Evolutionary conservation across 176 grass and related monocot species (phyloP), one percentile per base, ranked within the genome.

Genomic region (Paspalum vaginatum): DNA sequence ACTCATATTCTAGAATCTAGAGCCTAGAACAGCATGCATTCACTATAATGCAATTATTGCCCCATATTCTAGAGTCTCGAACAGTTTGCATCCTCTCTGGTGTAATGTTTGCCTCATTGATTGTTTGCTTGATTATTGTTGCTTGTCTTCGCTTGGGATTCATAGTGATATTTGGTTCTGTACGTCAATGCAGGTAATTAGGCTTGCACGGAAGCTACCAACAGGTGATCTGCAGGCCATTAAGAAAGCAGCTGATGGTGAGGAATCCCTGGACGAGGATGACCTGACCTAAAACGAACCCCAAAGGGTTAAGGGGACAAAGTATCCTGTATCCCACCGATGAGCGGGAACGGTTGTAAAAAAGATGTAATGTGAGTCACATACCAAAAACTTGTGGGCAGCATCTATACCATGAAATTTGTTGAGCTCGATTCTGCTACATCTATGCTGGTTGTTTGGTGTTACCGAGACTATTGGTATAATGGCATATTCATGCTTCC

Each of bases 141-240:
- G 40, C 57, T 25, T 63, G 9, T 45, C n/a, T 54, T 21, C 4
- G n/a, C 11, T 45, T 7, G 21, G 7, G 6, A 74, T 37, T 73
- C 42, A 9, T 78, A 42, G 32, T 76, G 5, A 72, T 38, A 46
- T 40, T 71, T 22, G 51, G 20, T 43, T 43, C 22, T 48, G 44
- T 53, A 17, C 16, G 50, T 89, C 24, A 13, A 42, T 92, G 86
- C 74, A 98, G 95, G 85, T 94, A 64, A 98, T 98, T 48, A 88
- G 92, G 84, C 83, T 98, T 26, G 92, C 95, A 57, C 86, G 79
- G 86, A 98, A 98, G 74, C 72, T 98, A 45, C 95, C 95, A 10
- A 98, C 90, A 12, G 95, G 92, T 70, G 95, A 98, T 77, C 76
- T 98, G 65, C 87, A 90, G 70, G 74, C 84, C 44, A 83, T 98